Base-by-base conservation (phyloP, 495 filamentous ascomycete species). In the Clohesyomyces aquaticus region DNA sequence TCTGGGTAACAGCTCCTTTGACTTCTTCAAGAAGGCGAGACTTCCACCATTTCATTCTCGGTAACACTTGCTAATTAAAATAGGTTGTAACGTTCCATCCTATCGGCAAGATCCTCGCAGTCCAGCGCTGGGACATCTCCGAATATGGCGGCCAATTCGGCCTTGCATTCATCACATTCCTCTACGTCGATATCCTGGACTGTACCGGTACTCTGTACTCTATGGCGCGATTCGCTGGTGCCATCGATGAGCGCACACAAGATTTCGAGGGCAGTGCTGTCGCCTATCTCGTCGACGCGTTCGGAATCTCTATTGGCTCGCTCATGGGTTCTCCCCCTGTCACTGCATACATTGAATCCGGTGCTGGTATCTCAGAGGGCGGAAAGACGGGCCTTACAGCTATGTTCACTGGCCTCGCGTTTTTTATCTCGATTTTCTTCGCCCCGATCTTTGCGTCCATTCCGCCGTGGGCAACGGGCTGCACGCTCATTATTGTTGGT, bases 361-460 rank as follows among this genome's bases (percentile, higher is more conserved):
- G 89, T 66, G 89, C 90, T 14, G 90, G 90, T 63, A 93, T 93
- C 67, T 87, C 88, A 3, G 90, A 93, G 76, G 90, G 90, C 25
- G 90, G 89, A 16, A 85, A 85, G 65, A 93, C 90, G 0, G 90
- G 90, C 8, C 77, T 93, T n/a, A 92, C 89, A 0, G 87, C 90
- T n/a, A 86, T 88, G 71, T 75, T 82, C 45, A 87, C 90, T 0
- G 90, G 90, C 26, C 28, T 92, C 52, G 89, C 87, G 74, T 93
- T 93, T 80, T 91, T 93, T 80, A 85, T 93, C 71, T 81, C 88
- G 35, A 83, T 93, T 32, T 93, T 93, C 81, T 93, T 93, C 73
- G 89, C 90, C 0, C 90, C 90, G 0, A 91, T 93, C 61, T 93
- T 93, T 72, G 89, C 90, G 14, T 89, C 86, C 0, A 93, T 93